Conservation (phyloP, 2,329 filamentous ascomycete genomes). For the Phialophora tarda region DNA sequence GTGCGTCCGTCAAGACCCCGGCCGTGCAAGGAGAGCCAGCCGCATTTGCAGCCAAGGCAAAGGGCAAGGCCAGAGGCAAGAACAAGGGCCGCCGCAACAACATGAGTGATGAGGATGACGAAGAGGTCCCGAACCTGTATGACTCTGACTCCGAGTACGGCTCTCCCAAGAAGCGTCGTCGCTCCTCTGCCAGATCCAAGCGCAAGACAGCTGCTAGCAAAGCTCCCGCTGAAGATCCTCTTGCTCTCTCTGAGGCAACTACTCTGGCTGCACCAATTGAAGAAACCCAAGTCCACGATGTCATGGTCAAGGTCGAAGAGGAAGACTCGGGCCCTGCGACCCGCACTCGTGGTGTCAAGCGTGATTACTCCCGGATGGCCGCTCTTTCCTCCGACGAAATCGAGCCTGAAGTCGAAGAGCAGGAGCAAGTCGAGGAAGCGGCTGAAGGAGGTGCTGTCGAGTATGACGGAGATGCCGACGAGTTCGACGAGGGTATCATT, state of each 20-base stretch:
- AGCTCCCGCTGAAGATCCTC: not conserved
- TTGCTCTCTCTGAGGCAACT: not conserved
- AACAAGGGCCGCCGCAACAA: slow-evolving; percentile 12
- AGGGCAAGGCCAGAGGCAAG: slow-evolving; percentile 16
- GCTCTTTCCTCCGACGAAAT: slow-evolving; percentile 10
- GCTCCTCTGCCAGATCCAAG: slow-evolving; percentile 18
- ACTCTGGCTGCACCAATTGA: not conserved
- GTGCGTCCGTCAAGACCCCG: not conserved
- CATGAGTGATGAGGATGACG: slow-evolving; percentile 30
- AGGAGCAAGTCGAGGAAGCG: slow-evolving; percentile 9
- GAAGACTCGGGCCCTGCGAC: slow-evolving; percentile 41
- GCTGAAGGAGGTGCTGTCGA: not conserved
- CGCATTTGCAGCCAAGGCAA: not conserved
- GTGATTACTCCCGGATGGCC: slow-evolving; percentile 26
- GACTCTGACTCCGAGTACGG: slow-evolving; percentile 28
- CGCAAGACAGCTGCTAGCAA: not conserved
- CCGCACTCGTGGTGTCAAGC: slow-evolving; percentile 35
- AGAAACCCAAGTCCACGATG: slow-evolving; percentile 47
- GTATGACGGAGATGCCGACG: slow-evolving; percentile 5
- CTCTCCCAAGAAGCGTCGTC: slow-evolving; percentile 19
- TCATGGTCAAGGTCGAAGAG: slow-evolving; percentile 66
- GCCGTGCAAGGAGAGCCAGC: not conserved
- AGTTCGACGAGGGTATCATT: not conserved
- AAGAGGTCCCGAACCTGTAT: slow-evolving; percentile 28
- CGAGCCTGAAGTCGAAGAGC: slow-evolving; percentile 9